Evolutionary conservation across 768 basidiomycete genomes (phyloP), one percentile per base, ranked within the genome.

Genomic region (Xerocomellus amylosporus): DNA sequence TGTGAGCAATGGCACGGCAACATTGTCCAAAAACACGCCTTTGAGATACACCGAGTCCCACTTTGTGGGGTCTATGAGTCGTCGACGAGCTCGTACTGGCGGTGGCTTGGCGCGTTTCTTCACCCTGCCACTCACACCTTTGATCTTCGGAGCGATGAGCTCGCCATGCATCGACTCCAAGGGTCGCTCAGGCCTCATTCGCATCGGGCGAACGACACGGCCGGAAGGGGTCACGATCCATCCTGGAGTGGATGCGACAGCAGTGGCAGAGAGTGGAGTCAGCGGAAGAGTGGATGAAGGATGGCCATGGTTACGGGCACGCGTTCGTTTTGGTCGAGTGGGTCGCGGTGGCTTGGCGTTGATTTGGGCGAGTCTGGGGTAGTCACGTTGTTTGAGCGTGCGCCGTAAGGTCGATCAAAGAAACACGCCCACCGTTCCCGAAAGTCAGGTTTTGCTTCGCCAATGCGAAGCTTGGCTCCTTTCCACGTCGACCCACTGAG

Each of bases 401-500:
- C 30, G 12, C n/a, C 2, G n/a, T n/a, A 26, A 22, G 14, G 31
- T 26, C 10, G 9, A 43, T 10, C 30, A 20, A 40, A 19, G 12
- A 56, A 43, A 46, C 31, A 3, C 17, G 22, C 57, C 41, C 46
- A 87, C 90, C 83, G 77, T 64, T 86, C 83, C 3, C 68, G 69
- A 62, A 77, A 92, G 66, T 91, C 85, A 2, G 85, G 86, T 57
- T 83, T 87, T n/a, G 91, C 90, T 60, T 92, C 89, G 9, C 89
- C 89, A 34, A 93, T 80, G 17, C 90, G 80, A 31, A 93, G 72
- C 60, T 88, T 92, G 20, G 90, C 74, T n/a, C 92, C 92, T 72
- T 91, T 93, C 88, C 90, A 94, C 1, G 82, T 88, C 7, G 87
- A 83, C 33, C 92, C 91, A 56, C 86, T 91, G 26, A 93, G 77